Evolutionary conservation across 2,329 filamentous ascomycete species (phyloP), one percentile per base, ranked within the genome.

Genomic region (Exophiala aquamarina): DNA sequence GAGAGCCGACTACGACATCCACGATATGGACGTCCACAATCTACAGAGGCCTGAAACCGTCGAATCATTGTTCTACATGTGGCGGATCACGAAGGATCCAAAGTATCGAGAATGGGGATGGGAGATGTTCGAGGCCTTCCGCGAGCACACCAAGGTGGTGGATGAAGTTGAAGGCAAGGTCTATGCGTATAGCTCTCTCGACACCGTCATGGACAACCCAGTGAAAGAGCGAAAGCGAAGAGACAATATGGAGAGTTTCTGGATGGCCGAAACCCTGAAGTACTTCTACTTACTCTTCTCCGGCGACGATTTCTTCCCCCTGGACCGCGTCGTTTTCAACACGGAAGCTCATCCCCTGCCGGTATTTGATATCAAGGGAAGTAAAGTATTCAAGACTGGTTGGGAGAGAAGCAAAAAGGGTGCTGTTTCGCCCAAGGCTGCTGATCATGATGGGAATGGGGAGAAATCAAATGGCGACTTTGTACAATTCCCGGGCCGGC

Each of bases 171-270:
- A 49, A 2, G 47, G 55, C 32, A 40, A 56, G 23, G 23, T 58
- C 4, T 59, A 57, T 29, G 57, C 54, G 5, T 61, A 59, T 36
- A 52, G 56, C 13, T 52, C 55, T 17, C 41, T 52, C 8, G 41
- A 51, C 28, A 52, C 45, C 3, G 54, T 55, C 15, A 56, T 49
- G 50, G 49, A 52, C 17, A 56, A 54, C 21, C 50, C 41, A 9
- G 54, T 52, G 21, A 46, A 44, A 39, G 51, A 50, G 14, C 37
- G 44, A 26, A 49, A 51, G 29, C 33, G 52, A 21, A 34, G 52
- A 50, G 92, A 98, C 68, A 97, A 97, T 60, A 96, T 98, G 92
- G 93, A 98, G 72, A 94, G 89, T 65, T 97, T 97, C 71, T 98
- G 93, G 93, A 80, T 98, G 75, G 91, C 93, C 37, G 93, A 98